Percentiles rank a stretch among this genome's conserved stretches.
Evolutionary conservation across 169 alveolate genomes (phyloP).

Genomic region (Cryptosporidium parvum): DNA sequence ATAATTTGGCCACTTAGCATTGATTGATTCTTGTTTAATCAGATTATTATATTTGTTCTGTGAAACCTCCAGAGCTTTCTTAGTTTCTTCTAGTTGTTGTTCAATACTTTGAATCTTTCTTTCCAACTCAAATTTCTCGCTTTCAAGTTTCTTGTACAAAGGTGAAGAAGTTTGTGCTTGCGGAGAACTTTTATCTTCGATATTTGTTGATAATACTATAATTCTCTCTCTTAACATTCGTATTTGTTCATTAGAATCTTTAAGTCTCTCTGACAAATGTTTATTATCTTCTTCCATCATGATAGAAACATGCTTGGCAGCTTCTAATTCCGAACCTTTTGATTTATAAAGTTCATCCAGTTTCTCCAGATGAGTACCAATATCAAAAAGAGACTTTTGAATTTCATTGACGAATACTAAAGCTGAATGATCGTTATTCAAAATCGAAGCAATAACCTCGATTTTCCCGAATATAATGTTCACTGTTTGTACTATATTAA

Average conservation of each 20-base stretch:
- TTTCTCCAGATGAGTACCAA: slow-evolving; percentile 46
- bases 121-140: slow-evolving; percentile 48
- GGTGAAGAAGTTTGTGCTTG: slow-evolving; percentile 64
- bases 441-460: slow-evolving; percentile 35
- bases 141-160: slow-evolving; percentile 46
- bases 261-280: slow-evolving; percentile 53
- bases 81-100: slow-evolving; percentile 16
- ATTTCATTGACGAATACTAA: slow-evolving; percentile 48
- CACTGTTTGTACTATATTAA: slow-evolving; percentile 18
- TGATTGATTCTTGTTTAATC: slow-evolving; percentile 27
- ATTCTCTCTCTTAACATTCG: slow-evolving; percentile 65
- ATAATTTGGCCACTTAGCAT: slow-evolving; percentile 44
- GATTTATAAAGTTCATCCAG: slow-evolving; percentile 18
- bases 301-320: slow-evolving; percentile 22
- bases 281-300: slow-evolving; percentile 62
- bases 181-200: slow-evolving; percentile 48
- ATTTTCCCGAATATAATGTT: slow-evolving; percentile 32
- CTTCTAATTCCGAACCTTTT: slow-evolving; percentile 53
- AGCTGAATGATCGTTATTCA: slow-evolving; percentile 31
- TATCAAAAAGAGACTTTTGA: slow-evolving; percentile 42
- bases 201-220: slow-evolving; percentile 40
- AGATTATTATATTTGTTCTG: slow-evolving; percentile 18
- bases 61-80: slow-evolving; percentile 24
- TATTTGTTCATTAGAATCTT: slow-evolving; percentile 69
- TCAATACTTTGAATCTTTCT: slow-evolving; percentile 27